Base-by-base conservation (phyloP, 2,329 filamentous ascomycete species). In the Fusarium euwallaceae region DNA sequence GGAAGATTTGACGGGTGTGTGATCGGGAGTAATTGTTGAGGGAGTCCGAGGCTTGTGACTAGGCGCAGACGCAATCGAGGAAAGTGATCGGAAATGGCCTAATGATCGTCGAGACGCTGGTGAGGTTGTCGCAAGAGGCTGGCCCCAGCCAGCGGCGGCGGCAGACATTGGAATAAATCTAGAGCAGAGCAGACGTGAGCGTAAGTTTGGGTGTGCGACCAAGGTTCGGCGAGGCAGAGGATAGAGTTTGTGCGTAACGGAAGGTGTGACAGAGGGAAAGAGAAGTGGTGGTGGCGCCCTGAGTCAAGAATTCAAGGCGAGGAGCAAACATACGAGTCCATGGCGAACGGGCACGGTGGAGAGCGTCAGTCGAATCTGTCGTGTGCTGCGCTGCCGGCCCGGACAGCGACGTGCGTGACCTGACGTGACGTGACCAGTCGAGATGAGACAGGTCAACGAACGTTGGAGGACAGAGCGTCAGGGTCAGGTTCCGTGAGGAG, bases 31-130 rank as follows among this genome's bases (percentile, higher is more conserved):
- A 17, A 77, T 63, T 22, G 79, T 63, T 22, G 79, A 78, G 6
- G 83, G 81, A 20, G 84, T 83, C 68, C 83, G 82, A 27, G 84
- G 82, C 62, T 81, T 83, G n/a, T 78, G 79, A 55, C 60, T 73
- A 14, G 80, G 67, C 20, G 88, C 86, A 37, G 78, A 67, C 53
- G 90, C 87, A 32, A 89, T 86, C 67, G 85, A 88, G 16, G 89
- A 90, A 16, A 89, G 82, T 48, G 88, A 88, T 71, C 88, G 84
- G 66, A 89, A 82, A 76, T 90, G 88, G 67, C 87, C 86, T 58
- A 87, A 81, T 58, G 85, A 82, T 73, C 79, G 80, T 45, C 78
- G 75, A 22, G 82, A 75, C 14, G 80, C 74, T 59, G 78, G 59
- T 27, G 75, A 61, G 27, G 73, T 76, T 22, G 78, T 68, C 17